phyloP scores from a whole-genome alignment of 2,329 filamentous ascomycete genomes.

The Fusarium piperis region DNA sequence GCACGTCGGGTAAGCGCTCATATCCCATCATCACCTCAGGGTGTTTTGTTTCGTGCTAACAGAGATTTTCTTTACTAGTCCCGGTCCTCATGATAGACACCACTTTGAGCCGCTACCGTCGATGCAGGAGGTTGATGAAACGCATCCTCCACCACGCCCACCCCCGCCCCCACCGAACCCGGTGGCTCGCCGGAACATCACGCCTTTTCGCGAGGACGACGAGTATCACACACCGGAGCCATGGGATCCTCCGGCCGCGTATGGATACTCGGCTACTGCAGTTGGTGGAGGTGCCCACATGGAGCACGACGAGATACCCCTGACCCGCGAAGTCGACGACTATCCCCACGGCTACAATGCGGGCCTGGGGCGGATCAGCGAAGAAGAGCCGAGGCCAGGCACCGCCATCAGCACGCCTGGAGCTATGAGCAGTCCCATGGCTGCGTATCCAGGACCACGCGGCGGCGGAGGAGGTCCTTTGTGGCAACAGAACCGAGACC shows the following conservation, averaged over 20 bases:
- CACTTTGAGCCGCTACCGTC: conserved; percentile 44
- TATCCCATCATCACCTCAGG: not conserved
- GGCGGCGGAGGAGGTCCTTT: conserved; percentile 53
- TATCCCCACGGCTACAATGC: conserved; percentile 56
- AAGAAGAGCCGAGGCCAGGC: conserved; percentile 43
- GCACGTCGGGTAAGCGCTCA: conserved; percentile 52
- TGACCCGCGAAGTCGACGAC: conserved; percentile 56
- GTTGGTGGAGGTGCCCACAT: conserved; percentile 37
- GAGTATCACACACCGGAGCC: conserved; percentile 29
- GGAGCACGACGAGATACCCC: conserved; percentile 51
- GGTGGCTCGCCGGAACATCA: conserved; percentile 30
- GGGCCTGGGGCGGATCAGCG: conserved; percentile 50
- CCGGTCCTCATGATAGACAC: conserved; percentile 38
- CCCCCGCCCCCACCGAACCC: conserved; percentile 25
- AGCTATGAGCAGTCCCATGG: conserved; percentile 31
- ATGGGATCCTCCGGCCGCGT: conserved; percentile 25
- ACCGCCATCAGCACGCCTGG: conserved; percentile 33
- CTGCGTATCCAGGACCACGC: conserved; percentile 36
- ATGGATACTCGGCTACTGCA: conserved; percentile 29
- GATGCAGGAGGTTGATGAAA: conserved; percentile 41
- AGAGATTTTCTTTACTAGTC: conserved; percentile 33
- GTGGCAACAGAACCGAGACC: conserved; percentile 64
- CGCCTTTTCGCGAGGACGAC: conserved; percentile 23
- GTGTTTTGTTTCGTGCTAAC: conserved; percentile 25
- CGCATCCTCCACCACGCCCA: conserved; percentile 3